A percentile compares a stretch with the other conserved stretches of the same genome.
Evolutionary conservation across 2,329 filamentous ascomycete species (phyloP).

Genomic region (Fusarium phyllophilum): DNA sequence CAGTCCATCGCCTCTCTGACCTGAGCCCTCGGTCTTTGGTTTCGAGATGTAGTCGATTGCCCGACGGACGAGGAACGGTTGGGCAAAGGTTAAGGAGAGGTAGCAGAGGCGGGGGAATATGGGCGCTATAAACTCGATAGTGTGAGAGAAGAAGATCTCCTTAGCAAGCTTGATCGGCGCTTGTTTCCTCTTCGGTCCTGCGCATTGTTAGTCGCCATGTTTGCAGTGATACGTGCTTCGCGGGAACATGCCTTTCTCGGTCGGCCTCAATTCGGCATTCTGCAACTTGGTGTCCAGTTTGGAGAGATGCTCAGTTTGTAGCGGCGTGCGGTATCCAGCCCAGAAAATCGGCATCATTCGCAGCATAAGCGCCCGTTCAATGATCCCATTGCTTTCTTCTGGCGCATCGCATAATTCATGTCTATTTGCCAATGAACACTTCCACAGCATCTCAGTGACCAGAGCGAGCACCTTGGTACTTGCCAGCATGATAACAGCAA

Average conservation of each 20-base stretch:
- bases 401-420: neutral
- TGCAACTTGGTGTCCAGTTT: neutral
- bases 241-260: neutral
- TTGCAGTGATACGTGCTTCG: rapidly evolving
- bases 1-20: neutral
- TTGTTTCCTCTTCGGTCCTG: neutral
- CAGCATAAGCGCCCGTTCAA: neutral
- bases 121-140: neutral
- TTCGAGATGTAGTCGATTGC: neutral
- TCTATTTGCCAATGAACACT: neutral
- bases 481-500: neutral
- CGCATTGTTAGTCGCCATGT: neutral
- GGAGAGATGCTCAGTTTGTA: neutral
- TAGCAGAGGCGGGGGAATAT: neutral
- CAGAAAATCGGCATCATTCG: neutral
- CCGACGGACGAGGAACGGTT: neutral
- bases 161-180: neutral
- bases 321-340: neutral
- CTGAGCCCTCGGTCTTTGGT: neutral
- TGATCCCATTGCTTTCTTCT: neutral
- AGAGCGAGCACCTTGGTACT: neutral
- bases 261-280: neutral
- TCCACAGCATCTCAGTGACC: neutral
- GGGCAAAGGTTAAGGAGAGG: neutral
- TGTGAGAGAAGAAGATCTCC: neutral